Evolutionary conservation across 257 asterid genomes (phyloP), one percentile per base, ranked within the genome.

Genomic region (Lycium ferocissimum): DNA sequence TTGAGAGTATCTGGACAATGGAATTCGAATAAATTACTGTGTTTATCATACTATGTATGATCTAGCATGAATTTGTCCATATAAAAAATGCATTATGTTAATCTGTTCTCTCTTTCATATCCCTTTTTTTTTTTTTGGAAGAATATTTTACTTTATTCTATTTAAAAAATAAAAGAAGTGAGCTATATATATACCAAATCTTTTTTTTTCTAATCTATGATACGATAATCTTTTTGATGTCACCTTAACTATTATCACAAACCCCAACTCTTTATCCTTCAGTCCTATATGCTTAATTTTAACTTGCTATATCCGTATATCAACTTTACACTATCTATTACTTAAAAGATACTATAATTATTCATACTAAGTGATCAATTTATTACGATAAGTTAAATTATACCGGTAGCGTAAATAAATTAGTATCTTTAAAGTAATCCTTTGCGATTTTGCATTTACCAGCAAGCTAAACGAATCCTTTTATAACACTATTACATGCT

Each of bases 1-100:
- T 20, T 75, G 49, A 49, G 81, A 22, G 81, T 73, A 73, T 47
- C 81, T 47, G 12, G n/a, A 11, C 47, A 47, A 73, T 73, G 40
- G 13, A 38, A 73, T 73, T 20, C 78, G 4, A 69, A 37, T 40
- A 70, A 70, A 70, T 17, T 38, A 70, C 8, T 72, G 18, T 72
- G 33, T 72, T 43, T 10, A 43, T 72, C 57, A 9, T 33, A 72
- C 37, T 72, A 43, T 71, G 79, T 38, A 38, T 72, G 56, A 9
- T 45, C 43, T 9, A 43, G 18, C 26, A 76, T n/a, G 9, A 53
- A 47, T 6, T 76, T 22, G 65, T 26, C 63, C 82, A 26, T 53
- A 47, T 53, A 26, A 76, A 13, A 76, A 26, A 22, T 49, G 63
- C 7, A 12, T 26, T 14, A 22, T 53, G 5, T 54, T 51, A 26